Evolutionary conservation across 2,329 filamentous ascomycete species (phyloP).

Genomic region (Aspergillus hiratsukae): DNA sequence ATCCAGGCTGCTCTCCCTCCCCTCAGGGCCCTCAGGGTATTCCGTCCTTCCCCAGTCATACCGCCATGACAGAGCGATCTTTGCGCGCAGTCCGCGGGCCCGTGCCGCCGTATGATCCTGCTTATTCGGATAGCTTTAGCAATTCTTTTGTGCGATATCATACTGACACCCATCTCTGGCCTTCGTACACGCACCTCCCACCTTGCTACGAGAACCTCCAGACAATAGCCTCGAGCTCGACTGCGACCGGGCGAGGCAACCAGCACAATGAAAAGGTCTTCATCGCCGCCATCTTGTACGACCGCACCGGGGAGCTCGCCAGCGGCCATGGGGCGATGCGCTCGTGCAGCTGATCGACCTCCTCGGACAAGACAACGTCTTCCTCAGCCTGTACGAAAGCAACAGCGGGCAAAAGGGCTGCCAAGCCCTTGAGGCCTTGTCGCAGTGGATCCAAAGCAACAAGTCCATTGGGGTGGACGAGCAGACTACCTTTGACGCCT

Average conservation of each 20-base stretch:
- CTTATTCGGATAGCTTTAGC: not conserved
- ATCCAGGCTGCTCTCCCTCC: not conserved
- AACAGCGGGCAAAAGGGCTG: constrained; percentile 57
- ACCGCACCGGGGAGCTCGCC: constrained; percentile 57
- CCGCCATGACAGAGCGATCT: not conserved
- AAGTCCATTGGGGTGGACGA: constrained; percentile 57
- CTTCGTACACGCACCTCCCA: constrained; percentile 54
- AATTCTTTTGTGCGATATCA: not conserved
- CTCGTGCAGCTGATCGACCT: constrained; percentile 60
- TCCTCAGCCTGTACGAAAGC: constrained; percentile 70
- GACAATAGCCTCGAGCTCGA: constrained; percentile 25
- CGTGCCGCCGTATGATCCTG: not conserved
- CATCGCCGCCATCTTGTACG: constrained; percentile 67
- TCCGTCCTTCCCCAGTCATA: not conserved
- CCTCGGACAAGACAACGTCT: constrained; percentile 64
- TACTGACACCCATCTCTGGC: constrained; percentile 48
- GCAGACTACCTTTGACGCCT: constrained; percentile 52
- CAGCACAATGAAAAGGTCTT: constrained; percentile 62
- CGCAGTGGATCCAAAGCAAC: constrained; percentile 46
- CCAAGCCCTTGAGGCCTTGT: constrained; percentile 51
- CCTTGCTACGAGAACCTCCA: constrained; percentile 46
- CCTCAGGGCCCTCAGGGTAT: not conserved
- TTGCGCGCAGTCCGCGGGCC: not conserved
- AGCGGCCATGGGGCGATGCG: constrained; percentile 61
- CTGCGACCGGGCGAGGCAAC: constrained; percentile 45